These are phyloP conservation scores for Cladorrhinum samala DNA, from an alignment of 495 filamentous ascomycete genomes.

Conservation along the genomic window DNA sequence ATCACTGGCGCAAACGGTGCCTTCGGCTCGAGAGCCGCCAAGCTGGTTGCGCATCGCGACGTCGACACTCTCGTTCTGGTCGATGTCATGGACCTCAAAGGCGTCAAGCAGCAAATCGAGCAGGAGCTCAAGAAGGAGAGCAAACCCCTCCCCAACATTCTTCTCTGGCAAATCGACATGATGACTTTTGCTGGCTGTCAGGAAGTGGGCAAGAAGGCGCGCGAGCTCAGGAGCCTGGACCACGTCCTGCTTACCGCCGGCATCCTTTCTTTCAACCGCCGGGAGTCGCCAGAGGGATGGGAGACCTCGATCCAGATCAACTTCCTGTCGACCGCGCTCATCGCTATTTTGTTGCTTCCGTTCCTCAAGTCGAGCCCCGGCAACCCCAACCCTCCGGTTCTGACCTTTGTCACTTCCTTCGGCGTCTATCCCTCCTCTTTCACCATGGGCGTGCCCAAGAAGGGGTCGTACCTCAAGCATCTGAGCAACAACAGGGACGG, in stretches of 20 bases:
- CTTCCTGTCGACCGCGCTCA: slow-evolving; percentile 49
- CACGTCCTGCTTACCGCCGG: slow-evolving; percentile 21
- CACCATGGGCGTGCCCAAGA: slow-evolving; percentile 19
- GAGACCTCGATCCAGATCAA: slow-evolving; percentile 56
- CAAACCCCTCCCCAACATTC: slow-evolving; percentile 14
- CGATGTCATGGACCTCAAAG: slow-evolving; percentile 16
- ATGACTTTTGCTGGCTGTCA: slow-evolving; percentile 19
- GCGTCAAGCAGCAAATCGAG: slow-evolving; percentile 19
- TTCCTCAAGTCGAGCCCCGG: slow-evolving; percentile 23
- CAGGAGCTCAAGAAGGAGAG: slow-evolving; percentile 5
- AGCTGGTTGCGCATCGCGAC: slow-evolving; percentile 17
- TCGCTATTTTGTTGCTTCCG: slow-evolving; percentile 48
- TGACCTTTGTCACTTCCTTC: slow-evolving; percentile 23
- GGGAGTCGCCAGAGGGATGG: slow-evolving; percentile 36
- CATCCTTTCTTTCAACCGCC: slow-evolving; percentile 20
- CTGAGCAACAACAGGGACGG: slow-evolving; percentile 22
- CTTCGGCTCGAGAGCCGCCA: slow-evolving; percentile 22
- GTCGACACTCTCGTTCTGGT: slow-evolving; percentile 20
- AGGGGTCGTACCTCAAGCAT: slow-evolving; percentile 19
- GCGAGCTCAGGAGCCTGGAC: slow-evolving; percentile 15
- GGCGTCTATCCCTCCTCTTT: slow-evolving; percentile 19
- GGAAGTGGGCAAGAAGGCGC: slow-evolving; percentile 9
- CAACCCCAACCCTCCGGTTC: slow-evolving; percentile 18
- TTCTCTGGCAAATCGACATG: slow-evolving; percentile 22
- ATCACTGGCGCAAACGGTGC: slow-evolving; percentile 27